Percentiles rank a stretch among this genome's conserved stretches.
Conservation (phyloP, 2,329 filamentous ascomycete species). For the Mycosphaerella sp. region DNA sequence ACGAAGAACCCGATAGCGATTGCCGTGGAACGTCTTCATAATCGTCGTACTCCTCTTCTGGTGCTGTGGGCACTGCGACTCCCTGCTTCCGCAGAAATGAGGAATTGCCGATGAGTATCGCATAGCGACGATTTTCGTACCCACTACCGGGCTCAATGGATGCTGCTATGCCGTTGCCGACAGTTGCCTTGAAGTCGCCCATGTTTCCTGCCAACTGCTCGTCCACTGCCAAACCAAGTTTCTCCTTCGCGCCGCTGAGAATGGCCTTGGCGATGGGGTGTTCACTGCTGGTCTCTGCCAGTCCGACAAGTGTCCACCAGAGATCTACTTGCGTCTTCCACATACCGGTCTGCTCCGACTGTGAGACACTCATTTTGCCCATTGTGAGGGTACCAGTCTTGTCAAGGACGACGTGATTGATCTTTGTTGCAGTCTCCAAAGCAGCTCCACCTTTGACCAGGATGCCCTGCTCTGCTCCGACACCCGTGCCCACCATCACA, state of each 20-base stretch:
- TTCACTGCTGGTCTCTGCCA: constrained; percentile 94
- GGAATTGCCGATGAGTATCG: constrained; percentile 77
- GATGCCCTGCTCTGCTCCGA: constrained; percentile 92
- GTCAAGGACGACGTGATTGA: constrained; percentile 86
- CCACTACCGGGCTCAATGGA: constrained; percentile 68
- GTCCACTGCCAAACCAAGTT: constrained; percentile 67
- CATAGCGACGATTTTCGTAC: constrained; percentile 64
- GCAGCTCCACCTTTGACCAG: constrained; percentile 95
- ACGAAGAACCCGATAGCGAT: constrained; percentile 25
- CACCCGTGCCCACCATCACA: constrained; percentile 98
- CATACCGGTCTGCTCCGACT: constrained; percentile 56
- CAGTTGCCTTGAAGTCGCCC: constrained; percentile 73
- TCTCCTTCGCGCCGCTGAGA: constrained; percentile 64
- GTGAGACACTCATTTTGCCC: constrained; percentile 89
- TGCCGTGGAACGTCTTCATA: constrained; percentile 23
- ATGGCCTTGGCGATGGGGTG: constrained; percentile 94
- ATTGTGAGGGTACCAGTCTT: constrained; percentile 94
- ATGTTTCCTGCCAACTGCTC: constrained; percentile 74
- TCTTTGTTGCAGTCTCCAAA: constrained; percentile 80
- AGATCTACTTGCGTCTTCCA: constrained; percentile 69
- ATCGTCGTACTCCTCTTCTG: constrained; percentile 49
- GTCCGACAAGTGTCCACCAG: constrained; percentile 94
- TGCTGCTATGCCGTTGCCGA: constrained; percentile 81
- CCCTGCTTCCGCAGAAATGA: constrained; percentile 66
- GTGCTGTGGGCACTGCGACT: constrained; percentile 53